phyloP scores from a whole-genome alignment of 164 flowering plant genomes.

The Pachysandra terminalis region DNA sequence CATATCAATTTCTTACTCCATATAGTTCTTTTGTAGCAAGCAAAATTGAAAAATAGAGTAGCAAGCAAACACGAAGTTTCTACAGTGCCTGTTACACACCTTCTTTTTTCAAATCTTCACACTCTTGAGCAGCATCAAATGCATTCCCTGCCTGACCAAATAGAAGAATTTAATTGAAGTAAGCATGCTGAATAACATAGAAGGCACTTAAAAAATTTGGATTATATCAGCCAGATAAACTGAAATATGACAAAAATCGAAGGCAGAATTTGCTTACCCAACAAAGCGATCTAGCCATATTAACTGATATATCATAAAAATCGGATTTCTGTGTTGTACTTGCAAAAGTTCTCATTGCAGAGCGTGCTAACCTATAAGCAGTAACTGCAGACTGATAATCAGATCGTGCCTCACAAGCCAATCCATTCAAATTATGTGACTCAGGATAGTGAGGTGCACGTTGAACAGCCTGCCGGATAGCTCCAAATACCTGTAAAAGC shows the following conservation, averaged over 20 bases:
- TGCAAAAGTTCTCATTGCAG: conserved; percentile 33
- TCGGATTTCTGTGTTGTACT: conserved; percentile 29
- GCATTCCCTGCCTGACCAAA: conserved; percentile 65
- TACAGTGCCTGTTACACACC: conserved; percentile 33
- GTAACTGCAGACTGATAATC: conserved; percentile 62
- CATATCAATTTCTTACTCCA: not conserved
- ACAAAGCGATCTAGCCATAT: conserved; percentile 77
- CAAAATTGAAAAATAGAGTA: not conserved
- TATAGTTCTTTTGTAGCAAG: not conserved
- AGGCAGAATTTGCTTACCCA: conserved; percentile 36
- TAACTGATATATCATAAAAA: conserved; percentile 51
- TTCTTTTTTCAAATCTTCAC: conserved; percentile 56
- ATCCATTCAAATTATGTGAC: conserved; percentile 78
- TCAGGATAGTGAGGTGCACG: conserved; percentile 82
- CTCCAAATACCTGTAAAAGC: conserved; percentile 67
- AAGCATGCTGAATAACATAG: not conserved
- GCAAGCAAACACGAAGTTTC: not conserved
- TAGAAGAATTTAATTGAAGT: not conserved
- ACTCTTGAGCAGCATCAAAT: conserved; percentile 58
- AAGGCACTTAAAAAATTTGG: not conserved
- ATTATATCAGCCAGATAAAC: too few species aligned
- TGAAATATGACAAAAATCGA: too few species aligned
- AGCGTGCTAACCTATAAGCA: conserved; percentile 65
- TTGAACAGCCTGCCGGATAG: conserved; percentile 79
- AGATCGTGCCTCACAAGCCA: conserved; percentile 65